These are phyloP conservation scores for Pestalotiopsis sp. DNA, from an alignment of 2,329 filamentous ascomycete species.

Conservation along the genomic window DNA sequence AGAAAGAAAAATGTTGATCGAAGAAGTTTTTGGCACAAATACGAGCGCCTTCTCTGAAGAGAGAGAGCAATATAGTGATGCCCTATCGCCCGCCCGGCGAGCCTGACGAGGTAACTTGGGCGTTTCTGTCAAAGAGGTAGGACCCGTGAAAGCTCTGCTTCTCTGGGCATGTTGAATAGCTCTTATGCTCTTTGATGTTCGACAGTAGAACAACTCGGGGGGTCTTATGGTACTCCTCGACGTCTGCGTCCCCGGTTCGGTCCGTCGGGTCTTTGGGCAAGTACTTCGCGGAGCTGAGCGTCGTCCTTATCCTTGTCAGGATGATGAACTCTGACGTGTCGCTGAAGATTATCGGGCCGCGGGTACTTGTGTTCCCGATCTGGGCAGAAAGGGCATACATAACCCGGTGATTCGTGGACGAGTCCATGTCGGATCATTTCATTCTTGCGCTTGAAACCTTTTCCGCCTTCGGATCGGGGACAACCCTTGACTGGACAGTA, in stretches of 20 bases:
- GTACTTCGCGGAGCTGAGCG: constrained; percentile 75
- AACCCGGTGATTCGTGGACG: constrained; percentile 92
- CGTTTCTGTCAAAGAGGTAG: no score
- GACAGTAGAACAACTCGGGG: no score
- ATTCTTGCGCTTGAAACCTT: constrained; percentile 73
- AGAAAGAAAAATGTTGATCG: not conserved
- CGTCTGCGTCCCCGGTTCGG: constrained; percentile 79
- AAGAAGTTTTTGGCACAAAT: not conserved
- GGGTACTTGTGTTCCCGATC: constrained; percentile 95
- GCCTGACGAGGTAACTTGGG: no score
- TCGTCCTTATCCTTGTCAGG: constrained; percentile 90
- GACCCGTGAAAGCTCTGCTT: no score
- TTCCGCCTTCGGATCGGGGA: constrained; percentile 64
- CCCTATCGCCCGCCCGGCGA: no score
- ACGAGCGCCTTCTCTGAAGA: no score
- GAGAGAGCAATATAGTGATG: no score
- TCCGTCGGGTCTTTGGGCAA: constrained; percentile 84
- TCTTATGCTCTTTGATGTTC: no score
- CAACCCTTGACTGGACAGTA: constrained; percentile 67
- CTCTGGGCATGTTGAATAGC: no score
- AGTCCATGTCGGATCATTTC: constrained; percentile 79
- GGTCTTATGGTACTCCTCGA: constrained; percentile 50
- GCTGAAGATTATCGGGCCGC: constrained; percentile 91
- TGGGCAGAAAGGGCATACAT: constrained; percentile 94
- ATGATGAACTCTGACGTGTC: constrained; percentile 93